phyloP scores from a whole-genome alignment of 176 grass and related monocot species.

The Calamus simplicifolius region DNA sequence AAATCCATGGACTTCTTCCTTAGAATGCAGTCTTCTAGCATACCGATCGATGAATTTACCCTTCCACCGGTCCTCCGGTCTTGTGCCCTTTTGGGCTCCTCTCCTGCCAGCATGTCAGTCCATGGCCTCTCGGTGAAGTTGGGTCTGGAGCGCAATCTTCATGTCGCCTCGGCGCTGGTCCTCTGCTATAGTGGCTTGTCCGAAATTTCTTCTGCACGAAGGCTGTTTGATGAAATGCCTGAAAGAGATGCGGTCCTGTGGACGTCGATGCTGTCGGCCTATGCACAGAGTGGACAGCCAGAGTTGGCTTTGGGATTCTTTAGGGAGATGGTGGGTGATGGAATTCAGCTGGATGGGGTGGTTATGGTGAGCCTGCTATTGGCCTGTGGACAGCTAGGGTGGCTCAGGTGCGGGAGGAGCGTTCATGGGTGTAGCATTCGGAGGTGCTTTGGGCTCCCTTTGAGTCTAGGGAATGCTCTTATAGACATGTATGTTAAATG shows the following conservation, averaged over 20 bases:
- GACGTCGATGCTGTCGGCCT: constrained; percentile 70
- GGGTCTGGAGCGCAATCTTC: constrained; percentile 31
- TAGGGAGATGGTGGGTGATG: constrained; percentile 26
- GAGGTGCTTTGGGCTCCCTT: constrained; percentile 22
- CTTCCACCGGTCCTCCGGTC: constrained; percentile 48
- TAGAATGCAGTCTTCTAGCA: constrained; percentile 32
- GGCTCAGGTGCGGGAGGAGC: constrained; percentile 31
- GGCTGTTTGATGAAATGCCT: constrained; percentile 54
- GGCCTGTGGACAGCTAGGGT: constrained; percentile 46
- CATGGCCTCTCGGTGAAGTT: constrained; percentile 45
- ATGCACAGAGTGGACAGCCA: constrained; percentile 35
- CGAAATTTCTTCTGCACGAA: constrained; percentile 33
- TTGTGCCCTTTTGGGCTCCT: constrained; percentile 27
- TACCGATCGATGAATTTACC: constrained; percentile 46
- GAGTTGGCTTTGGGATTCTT: constrained; percentile 40
- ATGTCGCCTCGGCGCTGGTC: constrained; percentile 51
- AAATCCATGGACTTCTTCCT: constrained; percentile 35
- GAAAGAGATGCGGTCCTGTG: constrained; percentile 53
- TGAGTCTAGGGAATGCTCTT: constrained; percentile 48
- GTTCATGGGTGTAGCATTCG: constrained; percentile 39
- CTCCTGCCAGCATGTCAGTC: constrained; percentile 22
- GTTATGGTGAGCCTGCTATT: constrained; percentile 69
- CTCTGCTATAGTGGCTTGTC: constrained; percentile 31
- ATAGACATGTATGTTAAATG: constrained; percentile 76
- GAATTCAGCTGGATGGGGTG: constrained; percentile 42